Conservation (phyloP, 208 protist genomes). For the Crithidia sp. region DNA sequence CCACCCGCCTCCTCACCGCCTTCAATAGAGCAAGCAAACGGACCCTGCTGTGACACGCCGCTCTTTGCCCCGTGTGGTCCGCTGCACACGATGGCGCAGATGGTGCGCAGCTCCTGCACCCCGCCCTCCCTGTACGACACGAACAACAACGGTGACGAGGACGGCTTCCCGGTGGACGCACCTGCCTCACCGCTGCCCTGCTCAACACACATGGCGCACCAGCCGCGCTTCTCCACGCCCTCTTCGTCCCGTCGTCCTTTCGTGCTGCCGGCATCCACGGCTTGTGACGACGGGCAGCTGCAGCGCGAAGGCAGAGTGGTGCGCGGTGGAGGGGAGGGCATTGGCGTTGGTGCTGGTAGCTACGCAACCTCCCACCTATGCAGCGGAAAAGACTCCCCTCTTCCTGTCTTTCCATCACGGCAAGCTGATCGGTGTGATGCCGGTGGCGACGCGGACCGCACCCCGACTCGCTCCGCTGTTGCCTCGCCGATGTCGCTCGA, state of each 20-base stretch:
- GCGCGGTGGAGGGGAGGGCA: too few relatives aligned
- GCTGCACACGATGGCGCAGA: neutral
- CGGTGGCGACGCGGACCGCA: neutral
- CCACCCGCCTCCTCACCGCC: too few relatives aligned
- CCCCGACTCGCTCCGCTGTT: neutral
- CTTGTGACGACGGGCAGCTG: neutral
- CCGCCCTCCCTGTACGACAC: neutral
- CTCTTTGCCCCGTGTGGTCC: neutral
- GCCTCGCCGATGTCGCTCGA: neutral
- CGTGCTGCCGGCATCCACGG: slow-evolving; percentile 8
- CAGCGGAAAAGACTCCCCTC: too few relatives aligned
- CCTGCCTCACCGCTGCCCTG: slow-evolving; percentile 3
- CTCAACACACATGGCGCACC: neutral
- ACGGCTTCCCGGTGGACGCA: neutral
- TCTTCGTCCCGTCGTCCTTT: neutral
- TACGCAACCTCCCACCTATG: too few relatives aligned
- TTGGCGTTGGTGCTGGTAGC: too few relatives aligned
- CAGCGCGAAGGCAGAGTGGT: neutral
- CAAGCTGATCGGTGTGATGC: neutral
- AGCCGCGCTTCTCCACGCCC: neutral
- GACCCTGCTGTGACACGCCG: neutral
- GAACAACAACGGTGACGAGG: neutral
- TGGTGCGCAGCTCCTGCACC: slow-evolving; percentile 1
- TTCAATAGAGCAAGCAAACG: too few relatives aligned
- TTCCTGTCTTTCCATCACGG: too few relatives aligned